Base-by-base conservation (phyloP, 164 flowering plant genomes). In the Liquidambar formosana region DNA sequence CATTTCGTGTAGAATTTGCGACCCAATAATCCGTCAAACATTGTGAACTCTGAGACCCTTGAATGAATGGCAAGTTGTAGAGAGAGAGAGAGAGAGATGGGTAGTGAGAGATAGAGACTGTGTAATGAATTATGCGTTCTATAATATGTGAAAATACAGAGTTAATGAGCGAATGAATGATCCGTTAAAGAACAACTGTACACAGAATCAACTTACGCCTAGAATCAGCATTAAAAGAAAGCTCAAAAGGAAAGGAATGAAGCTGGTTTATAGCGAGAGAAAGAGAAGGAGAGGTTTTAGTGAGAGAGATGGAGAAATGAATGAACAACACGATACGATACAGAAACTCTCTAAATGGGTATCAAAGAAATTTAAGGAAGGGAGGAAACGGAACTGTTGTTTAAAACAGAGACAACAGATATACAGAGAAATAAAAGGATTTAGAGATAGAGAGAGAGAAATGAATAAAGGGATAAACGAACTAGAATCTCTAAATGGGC, bases 1-100 rank as follows among this genome's bases (percentile, higher is more conserved):
- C 70, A 45, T 67, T 67, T 67, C 27, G 21, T 4, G 53, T 67
- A 45, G 38, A 67, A 57, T n/a, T 67, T 67, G 23, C 70, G 63
- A 14, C 70, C 70, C 43, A 56, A 56, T 15, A 67, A 19, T 25
- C 52, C 63, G 8, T 57, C 63, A 57, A 67, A 43, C 70, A 67
- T 67, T 13, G 23, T 57, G 63, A 22, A 41, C 3, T 4, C 22
- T 22, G 22, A 54, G 22, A 54, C 5, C 58, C 23, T 11, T 54
- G 28, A 27, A 57, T 57, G 61, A 27, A 57, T 25, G 10, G 15
- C 28, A 57, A 27, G 13, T 11, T 46, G 16, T 11, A 46, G 49
- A 46, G 49, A 46, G 49, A 11, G 49, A 4, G 3, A 4, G 54
- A 16, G 54, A 16, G 16, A 46, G 13, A 12, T 44, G 46, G 12